Evolutionary conservation across 2,329 filamentous ascomycete species (phyloP), one percentile per base, ranked within the genome.

Genomic region (Alternaria brassicicola): DNA sequence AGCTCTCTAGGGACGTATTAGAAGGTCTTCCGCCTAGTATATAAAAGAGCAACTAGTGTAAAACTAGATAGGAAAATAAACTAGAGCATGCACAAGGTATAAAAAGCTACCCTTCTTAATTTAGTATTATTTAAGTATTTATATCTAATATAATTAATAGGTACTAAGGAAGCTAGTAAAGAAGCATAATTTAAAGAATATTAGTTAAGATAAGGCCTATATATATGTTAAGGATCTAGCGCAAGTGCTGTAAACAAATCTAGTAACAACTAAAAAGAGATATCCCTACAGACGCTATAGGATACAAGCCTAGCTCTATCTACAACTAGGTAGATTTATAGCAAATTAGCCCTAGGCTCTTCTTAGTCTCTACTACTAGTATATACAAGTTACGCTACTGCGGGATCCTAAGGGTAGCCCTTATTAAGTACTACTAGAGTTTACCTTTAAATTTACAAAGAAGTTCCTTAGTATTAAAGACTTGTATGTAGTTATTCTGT

Each of bases 21-120:
- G 59, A 67, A 67, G 55, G 45, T 61, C 6, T 64, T 63, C 49
- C 41, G 47, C 28, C 31, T 66, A 12, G 61, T 67, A 13, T 67
- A 66, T 51, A 28, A 66, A 45, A 60, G 57, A 57, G 57, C 38
- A 50, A 62, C 62, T 17, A 7, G 33, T 35, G 7, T 4, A 35
- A 35, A 9, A 35, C 33, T 35, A 35, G 33, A 35, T 17, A 7
- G 15, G n/a, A 35, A 35, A 4, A 35, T 35, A 0, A 35, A 9
- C 3, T 1, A 6, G 2, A 35, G 33, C 15, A 66, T 64, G 41
- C 36, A 64, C 15, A 62, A 57, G 35, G 56, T 64, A 60, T 38
- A 4, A 12, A 46, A 2, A 43, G 10, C 54, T 36, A 7, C 21
- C 46, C n/a, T 41, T 57, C 9, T 23, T 17, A 9, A 19, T 54